Conservation (phyloP, 2,329 filamentous ascomycete genomes). For the Microdochium bolleyi region DNA sequence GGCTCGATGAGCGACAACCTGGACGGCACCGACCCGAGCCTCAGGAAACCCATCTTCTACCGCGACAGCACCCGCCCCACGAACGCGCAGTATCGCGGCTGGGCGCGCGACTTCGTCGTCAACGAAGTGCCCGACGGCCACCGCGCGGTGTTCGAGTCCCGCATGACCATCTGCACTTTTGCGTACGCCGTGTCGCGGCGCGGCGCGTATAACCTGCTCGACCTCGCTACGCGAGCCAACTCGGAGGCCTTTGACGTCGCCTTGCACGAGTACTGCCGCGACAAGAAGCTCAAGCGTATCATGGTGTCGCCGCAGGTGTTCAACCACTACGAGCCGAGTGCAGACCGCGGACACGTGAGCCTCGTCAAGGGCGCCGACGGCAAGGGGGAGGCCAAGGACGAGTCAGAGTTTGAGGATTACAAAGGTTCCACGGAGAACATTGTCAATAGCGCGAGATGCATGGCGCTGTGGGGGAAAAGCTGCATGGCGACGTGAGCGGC, state of each 20-base stretch:
- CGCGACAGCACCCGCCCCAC: conserved; percentile 12
- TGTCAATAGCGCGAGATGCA: background rate
- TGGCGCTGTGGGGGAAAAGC: background rate
- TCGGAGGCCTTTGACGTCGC: background rate
- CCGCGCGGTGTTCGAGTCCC: conserved; percentile 14
- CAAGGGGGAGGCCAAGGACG: background rate
- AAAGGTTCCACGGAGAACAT: background rate
- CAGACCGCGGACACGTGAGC: background rate
- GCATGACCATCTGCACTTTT: conserved; percentile 19
- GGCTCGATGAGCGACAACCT: conserved; percentile 12
- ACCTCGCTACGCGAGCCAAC: background rate
- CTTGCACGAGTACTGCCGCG: background rate
- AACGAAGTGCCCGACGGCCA: conserved; percentile 9
- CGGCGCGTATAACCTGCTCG: conserved; percentile 23
- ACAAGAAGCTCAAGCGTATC: conserved; percentile 19
- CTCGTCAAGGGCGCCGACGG: background rate
- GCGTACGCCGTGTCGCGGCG: conserved; percentile 17
- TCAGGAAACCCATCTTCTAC: conserved; percentile 7
- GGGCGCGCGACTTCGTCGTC: conserved; percentile 7
- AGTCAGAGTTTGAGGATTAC: background rate
- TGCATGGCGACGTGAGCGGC: background rate
- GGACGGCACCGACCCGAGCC: conserved; percentile 5
- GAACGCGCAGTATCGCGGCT: conserved; percentile 13
- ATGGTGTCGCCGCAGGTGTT: conserved; percentile 26
- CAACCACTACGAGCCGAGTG: conserved; percentile 22